Evolutionary conservation across 768 basidiomycete species (phyloP), one percentile per base, ranked within the genome.

Genomic region (Boletellus sp.): DNA sequence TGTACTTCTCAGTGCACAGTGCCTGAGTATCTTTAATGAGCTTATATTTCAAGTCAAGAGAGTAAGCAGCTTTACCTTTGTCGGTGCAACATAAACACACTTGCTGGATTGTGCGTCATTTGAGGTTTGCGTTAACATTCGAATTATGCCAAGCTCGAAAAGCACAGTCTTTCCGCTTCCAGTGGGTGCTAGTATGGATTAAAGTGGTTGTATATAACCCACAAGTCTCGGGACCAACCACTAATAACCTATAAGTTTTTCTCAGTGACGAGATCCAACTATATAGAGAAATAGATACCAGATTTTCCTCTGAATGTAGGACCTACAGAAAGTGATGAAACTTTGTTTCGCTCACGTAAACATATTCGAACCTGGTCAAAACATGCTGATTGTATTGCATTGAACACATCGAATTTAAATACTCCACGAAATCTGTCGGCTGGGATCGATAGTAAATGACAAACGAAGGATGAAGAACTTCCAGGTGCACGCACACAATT

Each of bases 81-180:
- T 94, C 0, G 94, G 94, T 1, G 94, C 90, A 58, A 99, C 83
- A 62, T 99, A 99, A 15, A 99, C 81, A 54, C 86, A 87, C 70
- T 90, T 91, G 3, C 67, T 58, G n/a, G 65, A 53, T 23, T 70
- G 64, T 15, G 51, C 53, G 11, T 55, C 62, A 24, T 65, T 64
- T 43, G 68, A 59, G 8, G 72, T 68, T 43, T 77, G 67, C 44
- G 72, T 71, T 26, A 92, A 68, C 74, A 90, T 78, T 28, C 81
- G 81, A 44, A 98, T 80, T 47, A 97, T 88, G 2, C 89, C 82
- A 13, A 99, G 72, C 63, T 99, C 96, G 58, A 98, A 99, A 24
- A 98, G 70, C 9, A 88, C 91, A 0, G 96, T 99, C 69, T 98
- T 98, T 24, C 96, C 96, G 44, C 91, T 90, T 24, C 94, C 93